A percentile compares a stretch with the other conserved stretches of the same genome.
phyloP scores from a whole-genome alignment of 805 yeast genomes.

The Kurtzmaniella fragi region DNA sequence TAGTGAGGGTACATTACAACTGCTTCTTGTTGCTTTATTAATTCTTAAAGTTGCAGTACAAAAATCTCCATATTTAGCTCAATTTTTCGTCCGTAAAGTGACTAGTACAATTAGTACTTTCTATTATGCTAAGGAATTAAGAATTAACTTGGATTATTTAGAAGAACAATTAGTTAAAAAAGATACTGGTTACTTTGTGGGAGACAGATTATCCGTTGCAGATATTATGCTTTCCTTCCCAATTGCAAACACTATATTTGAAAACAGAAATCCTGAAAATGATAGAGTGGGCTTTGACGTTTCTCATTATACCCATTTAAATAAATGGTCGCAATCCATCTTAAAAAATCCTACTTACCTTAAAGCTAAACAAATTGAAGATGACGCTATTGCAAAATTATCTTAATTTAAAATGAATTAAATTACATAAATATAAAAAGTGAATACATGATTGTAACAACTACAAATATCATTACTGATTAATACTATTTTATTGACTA shows the following conservation, averaged over 20 bases:
- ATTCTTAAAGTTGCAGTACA: conserved; percentile 20
- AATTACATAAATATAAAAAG: no score
- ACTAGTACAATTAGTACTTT: conserved; percentile 16
- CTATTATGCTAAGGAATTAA: conserved; percentile 22
- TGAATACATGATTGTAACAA: no score
- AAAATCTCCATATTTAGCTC: conserved; percentile 23
- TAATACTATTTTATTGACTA: no score
- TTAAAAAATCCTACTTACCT: no score
- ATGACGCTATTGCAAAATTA: no score
- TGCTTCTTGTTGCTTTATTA: conserved; percentile 15
- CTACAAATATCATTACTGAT: no score
- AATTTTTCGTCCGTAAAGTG: conserved; percentile 17
- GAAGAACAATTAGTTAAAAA: conserved; percentile 23
- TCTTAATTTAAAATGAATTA: no score
- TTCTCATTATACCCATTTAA: no score
- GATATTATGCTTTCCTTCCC: conserved; percentile 54
- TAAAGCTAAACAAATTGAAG: no score
- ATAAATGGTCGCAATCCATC: no score
- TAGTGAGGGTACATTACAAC: conserved; percentile 21
- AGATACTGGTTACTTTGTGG: conserved; percentile 39
- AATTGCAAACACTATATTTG: background rate
- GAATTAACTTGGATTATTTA: conserved; percentile 21
- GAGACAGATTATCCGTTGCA: conserved; percentile 47
- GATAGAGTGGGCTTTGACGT: background rate
- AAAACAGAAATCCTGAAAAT: background rate